phyloP scores from a whole-genome alignment of 2,329 filamentous ascomycete species.

The Chaetothyriales sp. region DNA sequence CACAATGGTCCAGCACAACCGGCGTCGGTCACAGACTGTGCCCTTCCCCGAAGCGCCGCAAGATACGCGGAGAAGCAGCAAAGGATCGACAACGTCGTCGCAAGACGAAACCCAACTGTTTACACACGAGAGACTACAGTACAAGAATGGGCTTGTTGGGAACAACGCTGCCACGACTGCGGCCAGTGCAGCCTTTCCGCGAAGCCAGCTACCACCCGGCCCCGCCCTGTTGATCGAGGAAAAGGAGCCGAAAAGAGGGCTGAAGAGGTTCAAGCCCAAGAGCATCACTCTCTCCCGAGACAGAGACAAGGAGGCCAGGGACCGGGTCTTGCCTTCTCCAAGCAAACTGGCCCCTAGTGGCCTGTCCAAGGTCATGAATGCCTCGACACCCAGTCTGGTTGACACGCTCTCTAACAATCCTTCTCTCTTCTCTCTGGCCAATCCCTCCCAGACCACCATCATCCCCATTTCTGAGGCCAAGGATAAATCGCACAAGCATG shows the following conservation, averaged over 20 bases:
- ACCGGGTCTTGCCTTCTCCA: slow-evolving; percentile 43
- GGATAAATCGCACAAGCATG: slow-evolving; percentile 45
- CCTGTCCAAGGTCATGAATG: slow-evolving; percentile 41
- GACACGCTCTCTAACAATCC: slow-evolving; percentile 38
- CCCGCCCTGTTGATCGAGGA: slow-evolving; percentile 20
- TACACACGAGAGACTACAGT: slow-evolving; percentile 18
- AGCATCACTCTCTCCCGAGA: slow-evolving; percentile 48
- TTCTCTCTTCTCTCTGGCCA: slow-evolving; percentile 46
- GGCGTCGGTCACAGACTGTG: slow-evolving; percentile 42
- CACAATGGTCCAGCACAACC: slow-evolving; percentile 23
- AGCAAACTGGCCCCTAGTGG: slow-evolving; percentile 40
- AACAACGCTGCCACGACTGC: slow-evolving; percentile 45
- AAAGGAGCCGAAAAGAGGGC: slow-evolving; percentile 38
- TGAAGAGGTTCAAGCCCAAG: slow-evolving; percentile 57
- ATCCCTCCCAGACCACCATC: slow-evolving; percentile 42
- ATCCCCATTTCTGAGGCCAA: slow-evolving; percentile 26
- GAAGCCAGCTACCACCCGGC: slow-evolving; percentile 23
- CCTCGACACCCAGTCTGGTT: slow-evolving; percentile 44
- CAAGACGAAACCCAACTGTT: slow-evolving; percentile 17
- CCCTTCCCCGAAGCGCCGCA: slow-evolving; percentile 21
- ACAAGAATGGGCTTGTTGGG: slow-evolving; percentile 38
- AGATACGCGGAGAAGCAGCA: slow-evolving; percentile 20
- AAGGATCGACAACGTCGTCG: slow-evolving; percentile 20
- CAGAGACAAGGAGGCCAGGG: slow-evolving; percentile 34
- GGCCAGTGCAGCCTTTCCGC: slow-evolving; percentile 47